phyloP scores from a whole-genome alignment of 768 basidiomycete genomes.

The Panaeolus papilionaceus region DNA sequence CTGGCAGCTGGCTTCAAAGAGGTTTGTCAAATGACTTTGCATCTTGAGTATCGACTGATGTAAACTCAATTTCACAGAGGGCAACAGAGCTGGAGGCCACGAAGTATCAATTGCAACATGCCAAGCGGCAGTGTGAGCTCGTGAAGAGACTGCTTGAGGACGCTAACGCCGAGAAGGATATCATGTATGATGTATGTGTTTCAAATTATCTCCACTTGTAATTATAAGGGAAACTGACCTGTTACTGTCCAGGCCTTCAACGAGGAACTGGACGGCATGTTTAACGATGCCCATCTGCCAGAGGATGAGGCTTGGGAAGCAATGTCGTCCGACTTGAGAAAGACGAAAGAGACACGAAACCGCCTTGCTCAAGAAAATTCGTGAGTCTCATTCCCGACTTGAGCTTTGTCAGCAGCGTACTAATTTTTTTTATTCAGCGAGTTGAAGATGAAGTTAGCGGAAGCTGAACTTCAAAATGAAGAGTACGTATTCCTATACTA shows the following conservation, averaged over 20 bases:
- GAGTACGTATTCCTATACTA: slow-evolving; percentile 62
- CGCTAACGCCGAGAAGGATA: slow-evolving; percentile 86
- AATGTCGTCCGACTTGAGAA: slow-evolving; percentile 72
- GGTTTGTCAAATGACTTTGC: slow-evolving; percentile 42
- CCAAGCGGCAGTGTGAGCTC: slow-evolving; percentile 77
- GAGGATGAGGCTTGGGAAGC: slow-evolving; percentile 85
- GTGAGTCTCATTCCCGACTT: slow-evolving; percentile 48
- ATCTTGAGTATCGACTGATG: neutral
- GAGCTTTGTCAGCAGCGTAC: slow-evolving; percentile 1
- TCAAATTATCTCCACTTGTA: neutral
- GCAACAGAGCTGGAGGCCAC: slow-evolving; percentile 66
- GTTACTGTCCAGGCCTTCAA: slow-evolving; percentile 76
- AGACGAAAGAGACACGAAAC: slow-evolving; percentile 81
- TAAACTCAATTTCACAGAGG: slow-evolving; percentile 46
- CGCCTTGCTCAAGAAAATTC: slow-evolving; percentile 79
- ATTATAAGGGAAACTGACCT: neutral
- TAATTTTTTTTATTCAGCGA: slow-evolving; percentile 47
- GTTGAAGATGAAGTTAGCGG: slow-evolving; percentile 72
- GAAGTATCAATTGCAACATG: slow-evolving; percentile 68
- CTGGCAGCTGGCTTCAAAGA: slow-evolving; percentile 61
- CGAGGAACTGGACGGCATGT: slow-evolving; percentile 92
- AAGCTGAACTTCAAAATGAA: slow-evolving; percentile 77
- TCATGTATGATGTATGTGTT: slow-evolving; percentile 82
- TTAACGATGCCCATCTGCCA: slow-evolving; percentile 82
- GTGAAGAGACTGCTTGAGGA: slow-evolving; percentile 81